Evolutionary conservation across 2,329 filamentous ascomycete genomes (phyloP), one percentile per base, ranked within the genome.

Genomic region (Claviceps purpurea): DNA sequence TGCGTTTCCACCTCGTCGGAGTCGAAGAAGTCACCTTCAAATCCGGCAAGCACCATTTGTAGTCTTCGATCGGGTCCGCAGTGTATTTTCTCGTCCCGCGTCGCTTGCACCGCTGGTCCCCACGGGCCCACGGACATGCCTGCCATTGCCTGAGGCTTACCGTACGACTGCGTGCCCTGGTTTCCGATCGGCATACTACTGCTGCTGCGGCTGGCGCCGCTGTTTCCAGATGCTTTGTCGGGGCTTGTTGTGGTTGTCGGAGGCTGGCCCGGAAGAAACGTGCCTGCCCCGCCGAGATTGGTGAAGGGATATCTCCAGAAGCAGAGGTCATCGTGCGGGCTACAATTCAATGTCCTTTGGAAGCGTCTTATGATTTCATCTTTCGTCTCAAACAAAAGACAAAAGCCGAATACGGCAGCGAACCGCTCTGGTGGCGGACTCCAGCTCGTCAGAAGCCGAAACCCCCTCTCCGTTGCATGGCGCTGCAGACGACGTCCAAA

Each of bases 1-100:
- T 89, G 93, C 13, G 78, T 73, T 64, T 93, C 85, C 0, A 89
- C 82, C 63, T 93, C 88, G 54, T 87, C 77, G 0, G 81, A 70
- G 61, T 93, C 87, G 58, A 85, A 87, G 72, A 87, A 93, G 49
- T 87, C 79, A 4, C 86, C 86, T 54, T 85, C 77, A 55, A 83
- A 85, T 0, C 80, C 84, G 1, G 77, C 73, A 7, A 82, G 64
- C 41, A 73, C 74, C 56, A 78, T 74, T 20, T 69, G 69, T 57
- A 85, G 71, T 16, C 72, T 69, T 13, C 65, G 61, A 22, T 55
- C 53, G 3, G 39, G 10, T 3, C 52, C 44, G n/a, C 44, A 48
- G 40, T 73, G 69, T 7, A 82, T 58, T 20, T 67, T 59, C 5
- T 68, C 63, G 26, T 76, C 73, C 18, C 70, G 65, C 1, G 70